Evolutionary conservation across 129 eudicot genomes (phyloP), one percentile per base, ranked within the genome.

Genomic region (Ambrosia trifida): DNA sequence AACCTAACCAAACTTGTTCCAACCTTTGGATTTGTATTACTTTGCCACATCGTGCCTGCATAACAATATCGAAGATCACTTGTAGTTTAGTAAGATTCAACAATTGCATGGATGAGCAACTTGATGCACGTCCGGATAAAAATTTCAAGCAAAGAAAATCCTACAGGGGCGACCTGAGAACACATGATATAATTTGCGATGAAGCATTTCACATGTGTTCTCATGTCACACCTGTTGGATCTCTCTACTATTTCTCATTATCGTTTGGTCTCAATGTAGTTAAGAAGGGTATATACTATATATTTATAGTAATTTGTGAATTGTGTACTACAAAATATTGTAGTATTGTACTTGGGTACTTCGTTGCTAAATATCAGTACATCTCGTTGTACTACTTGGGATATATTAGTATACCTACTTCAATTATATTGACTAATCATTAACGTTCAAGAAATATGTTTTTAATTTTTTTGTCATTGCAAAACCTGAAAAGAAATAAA

Each of bases 151-250:
- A 56, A 56, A 52, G 59, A 56, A 56, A 56, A 56, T 24, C 62
- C 62, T 56, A 56, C 62, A 56, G 35, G 62, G 35, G 35, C 62
- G 36, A 56, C 36, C 62, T 56, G 36, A 56, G 36, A 56, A 56
- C 62, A 56, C 62, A 10, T 56, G 62, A 56, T 0, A 56, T 11
- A 3, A 5, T n/a, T 52, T 18, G 62, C 24, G 2, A 18, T 24
- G 0, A 20, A 56, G 16, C 62, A 10, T 24, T 19, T 53, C 32
- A 18, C 62, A 56, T 56, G 62, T 56, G 62, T 56, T 56, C 62
- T 24, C 62, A 56, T 3, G 62, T 24, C 62, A 19, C 35, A 56
- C 62, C 33, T 56, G 16, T 11, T 10, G 62, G 62, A 56, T 56
- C 0, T 20, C 62, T 20, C 35, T 56, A 7, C 62, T 35, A 56